A percentile compares a stretch with the other conserved stretches of the same genome.
phyloP scores from a whole-genome alignment of 2,329 filamentous ascomycete species.

The Claviceps sp. region DNA sequence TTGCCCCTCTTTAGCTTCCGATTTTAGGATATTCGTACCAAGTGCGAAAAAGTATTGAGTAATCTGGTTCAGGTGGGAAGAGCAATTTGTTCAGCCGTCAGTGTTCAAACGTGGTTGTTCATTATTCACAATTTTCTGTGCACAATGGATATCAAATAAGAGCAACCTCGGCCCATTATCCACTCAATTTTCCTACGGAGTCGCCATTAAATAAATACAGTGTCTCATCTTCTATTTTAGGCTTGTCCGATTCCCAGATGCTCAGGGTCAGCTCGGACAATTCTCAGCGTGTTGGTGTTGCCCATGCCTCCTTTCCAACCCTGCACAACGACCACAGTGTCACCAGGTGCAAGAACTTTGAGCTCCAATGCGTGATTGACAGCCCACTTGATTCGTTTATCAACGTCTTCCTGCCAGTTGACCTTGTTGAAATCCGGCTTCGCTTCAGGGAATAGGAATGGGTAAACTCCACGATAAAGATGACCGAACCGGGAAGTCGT shows the following conservation, averaged over 20 bases:
- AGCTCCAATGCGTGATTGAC: slow-evolving; percentile 78
- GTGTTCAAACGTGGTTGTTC: background rate
- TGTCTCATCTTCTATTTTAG: background rate
- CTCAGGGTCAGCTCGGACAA: slow-evolving; percentile 47
- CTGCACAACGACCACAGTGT: slow-evolving; percentile 72
- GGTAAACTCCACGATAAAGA: slow-evolving; percentile 94
- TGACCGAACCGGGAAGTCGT: slow-evolving; percentile 81
- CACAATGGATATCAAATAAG: background rate
- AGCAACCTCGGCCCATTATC: background rate
- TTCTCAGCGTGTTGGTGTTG: slow-evolving; percentile 71
- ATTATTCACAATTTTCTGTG: background rate
- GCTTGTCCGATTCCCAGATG: slow-evolving; percentile 42
- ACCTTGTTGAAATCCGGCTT: slow-evolving; percentile 90
- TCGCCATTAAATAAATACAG: background rate
- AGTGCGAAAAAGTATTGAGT: background rate
- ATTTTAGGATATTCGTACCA: background rate
- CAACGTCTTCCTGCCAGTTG: slow-evolving; percentile 98
- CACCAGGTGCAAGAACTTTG: slow-evolving; percentile 56
- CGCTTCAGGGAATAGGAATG: slow-evolving; percentile 82
- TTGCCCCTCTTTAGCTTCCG: background rate
- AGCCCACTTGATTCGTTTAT: slow-evolving; percentile 94
- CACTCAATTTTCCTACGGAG: background rate
- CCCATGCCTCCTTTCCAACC: slow-evolving; percentile 88
- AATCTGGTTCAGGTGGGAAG: background rate
- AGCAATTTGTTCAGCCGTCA: background rate